Evolutionary conservation across 2,329 filamentous ascomycete species (phyloP).

Genomic region (Sclerotinia spermophila): DNA sequence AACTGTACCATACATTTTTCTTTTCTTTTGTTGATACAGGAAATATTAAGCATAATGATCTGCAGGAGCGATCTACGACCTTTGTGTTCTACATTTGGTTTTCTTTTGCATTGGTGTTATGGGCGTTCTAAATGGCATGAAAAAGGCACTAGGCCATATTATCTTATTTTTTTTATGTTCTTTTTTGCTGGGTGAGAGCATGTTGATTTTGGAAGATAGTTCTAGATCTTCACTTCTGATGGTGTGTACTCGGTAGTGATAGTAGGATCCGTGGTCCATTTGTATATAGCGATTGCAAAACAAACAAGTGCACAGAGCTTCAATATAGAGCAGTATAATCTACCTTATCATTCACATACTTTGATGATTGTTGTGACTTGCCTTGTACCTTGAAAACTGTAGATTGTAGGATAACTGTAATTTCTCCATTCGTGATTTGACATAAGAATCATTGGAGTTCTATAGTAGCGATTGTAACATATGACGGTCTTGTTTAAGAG

Average conservation of each 20-base stretch:
- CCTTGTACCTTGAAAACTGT: background rate
- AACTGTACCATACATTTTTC: slow-evolving; percentile 38
- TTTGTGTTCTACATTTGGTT: slow-evolving; percentile 29
- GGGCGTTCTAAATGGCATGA: slow-evolving; percentile 25
- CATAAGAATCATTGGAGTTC: background rate
- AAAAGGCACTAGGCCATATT: slow-evolving; percentile 17
- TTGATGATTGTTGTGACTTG: background rate
- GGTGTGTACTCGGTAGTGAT: slow-evolving; percentile 16
- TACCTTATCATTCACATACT: background rate
- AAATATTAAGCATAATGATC: slow-evolving; percentile 44
- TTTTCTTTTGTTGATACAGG: slow-evolving; percentile 38
- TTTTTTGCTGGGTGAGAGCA: slow-evolving; percentile 8
- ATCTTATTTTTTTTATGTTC: slow-evolving; percentile 5
- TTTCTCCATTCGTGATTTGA: background rate
- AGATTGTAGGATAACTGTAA: background rate
- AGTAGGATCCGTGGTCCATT: slow-evolving; percentile 21
- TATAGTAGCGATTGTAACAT: too few relatives aligned
- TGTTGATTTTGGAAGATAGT: slow-evolving; percentile 15
- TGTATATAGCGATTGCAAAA: slow-evolving; percentile 28
- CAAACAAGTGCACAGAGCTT: slow-evolving; percentile 28
- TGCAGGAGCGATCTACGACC: slow-evolving; percentile 49
- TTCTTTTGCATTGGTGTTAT: slow-evolving; percentile 33
- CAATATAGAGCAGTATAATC: slow-evolving; percentile 15
- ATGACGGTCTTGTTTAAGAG: background rate
- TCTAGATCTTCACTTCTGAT: slow-evolving; percentile 22